These are phyloP conservation scores for Neofusicoccum sp. DNA, from an alignment of 2,329 filamentous ascomycete species.

Conservation along the genomic window DNA sequence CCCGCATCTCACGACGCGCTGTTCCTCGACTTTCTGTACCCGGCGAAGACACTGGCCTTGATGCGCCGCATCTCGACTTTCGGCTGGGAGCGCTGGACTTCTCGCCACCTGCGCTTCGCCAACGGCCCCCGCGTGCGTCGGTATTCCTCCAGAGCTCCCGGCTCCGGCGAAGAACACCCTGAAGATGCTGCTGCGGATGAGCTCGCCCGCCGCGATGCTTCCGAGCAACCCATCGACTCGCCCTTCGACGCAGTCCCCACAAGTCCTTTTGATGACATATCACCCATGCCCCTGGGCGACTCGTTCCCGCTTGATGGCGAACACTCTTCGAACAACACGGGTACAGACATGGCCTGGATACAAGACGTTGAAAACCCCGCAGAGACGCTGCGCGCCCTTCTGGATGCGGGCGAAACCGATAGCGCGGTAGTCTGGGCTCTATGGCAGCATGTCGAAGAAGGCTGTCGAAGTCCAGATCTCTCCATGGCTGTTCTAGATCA, in stretches of 20 bases:
- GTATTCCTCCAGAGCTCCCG: slow-evolving; percentile 29
- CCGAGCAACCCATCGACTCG: too few species aligned
- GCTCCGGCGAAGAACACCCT: neutral
- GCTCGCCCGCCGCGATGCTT: too few species aligned
- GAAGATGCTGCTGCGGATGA: too few species aligned
- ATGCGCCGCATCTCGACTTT: slow-evolving; percentile 33
- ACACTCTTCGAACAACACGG: neutral
- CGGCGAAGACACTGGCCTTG: slow-evolving; percentile 46
- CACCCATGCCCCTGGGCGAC: neutral
- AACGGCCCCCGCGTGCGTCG: slow-evolving; percentile 23
- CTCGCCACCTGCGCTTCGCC: neutral
- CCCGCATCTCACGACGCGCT: neutral
- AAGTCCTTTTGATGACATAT: neutral
- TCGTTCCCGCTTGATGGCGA: neutral
- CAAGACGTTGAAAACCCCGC: neutral
- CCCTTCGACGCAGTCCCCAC: neutral
- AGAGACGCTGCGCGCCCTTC: slow-evolving; percentile 26
- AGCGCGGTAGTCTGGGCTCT: slow-evolving; percentile 30
- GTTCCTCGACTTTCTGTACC: slow-evolving; percentile 53
- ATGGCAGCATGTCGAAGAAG: slow-evolving; percentile 12
- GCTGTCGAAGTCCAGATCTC: slow-evolving; percentile 20
- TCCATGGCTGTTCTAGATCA: slow-evolving; percentile 34
- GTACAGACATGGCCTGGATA: neutral
- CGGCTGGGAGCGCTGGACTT: slow-evolving; percentile 25
- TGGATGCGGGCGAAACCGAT: slow-evolving; percentile 25